Conservation (phyloP, 164 flowering plant genomes). For the Echeveria elegans region DNA sequence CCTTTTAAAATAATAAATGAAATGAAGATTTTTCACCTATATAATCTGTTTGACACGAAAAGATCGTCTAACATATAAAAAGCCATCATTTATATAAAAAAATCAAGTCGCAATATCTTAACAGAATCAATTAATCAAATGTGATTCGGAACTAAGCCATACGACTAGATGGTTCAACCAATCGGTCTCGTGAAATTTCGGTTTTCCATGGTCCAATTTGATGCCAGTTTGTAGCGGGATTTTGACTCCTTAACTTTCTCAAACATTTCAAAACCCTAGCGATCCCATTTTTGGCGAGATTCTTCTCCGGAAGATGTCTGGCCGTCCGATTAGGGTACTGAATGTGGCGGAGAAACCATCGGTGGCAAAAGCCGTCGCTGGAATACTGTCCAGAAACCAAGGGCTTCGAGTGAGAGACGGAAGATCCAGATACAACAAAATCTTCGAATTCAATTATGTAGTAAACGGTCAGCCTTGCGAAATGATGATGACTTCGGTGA, state of each 20-base stretch:
- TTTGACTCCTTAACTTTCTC: not conserved
- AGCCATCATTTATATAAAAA: too few relatives aligned
- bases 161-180: too few relatives aligned
- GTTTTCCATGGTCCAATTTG: not conserved
- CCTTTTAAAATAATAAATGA: too few relatives aligned
- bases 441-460: conserved; percentile 78
- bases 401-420: conserved; percentile 50
- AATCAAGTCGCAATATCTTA: too few relatives aligned
- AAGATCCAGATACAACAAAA: conserved; percentile 73
- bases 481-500: conserved; percentile 88
- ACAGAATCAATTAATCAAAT: too few relatives aligned
- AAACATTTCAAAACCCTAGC: not conserved
- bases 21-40: too few relatives aligned
- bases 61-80: too few relatives aligned
- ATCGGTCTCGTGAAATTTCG: too few relatives aligned
- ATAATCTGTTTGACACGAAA: too few relatives aligned
- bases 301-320: conserved; percentile 1
- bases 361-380: conserved; percentile 84
- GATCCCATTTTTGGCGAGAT: not conserved
- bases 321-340: conserved; percentile 31
- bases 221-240: not conserved
- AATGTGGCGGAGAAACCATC: conserved; percentile 99
- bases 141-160: too few relatives aligned
- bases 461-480: conserved; percentile 46
- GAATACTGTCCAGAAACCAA: conserved; percentile 51